A percentile compares a stretch with the other conserved stretches of the same genome.
Conservation (phyloP, 345 rosid species). For the Citrus cavaleriei region DNA sequence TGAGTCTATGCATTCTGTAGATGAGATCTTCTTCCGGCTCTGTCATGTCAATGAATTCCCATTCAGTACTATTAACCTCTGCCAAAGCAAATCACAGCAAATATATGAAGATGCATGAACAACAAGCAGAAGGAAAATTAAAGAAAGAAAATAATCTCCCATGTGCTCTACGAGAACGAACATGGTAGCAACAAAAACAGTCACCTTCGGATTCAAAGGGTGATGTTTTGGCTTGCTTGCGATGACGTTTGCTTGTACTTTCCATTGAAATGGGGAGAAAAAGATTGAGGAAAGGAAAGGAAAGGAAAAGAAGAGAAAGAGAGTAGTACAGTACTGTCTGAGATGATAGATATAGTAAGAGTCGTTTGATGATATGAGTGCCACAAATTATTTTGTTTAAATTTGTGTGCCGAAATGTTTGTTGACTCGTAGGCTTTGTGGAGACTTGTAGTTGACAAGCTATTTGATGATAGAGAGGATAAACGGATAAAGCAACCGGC, state of each 20-base stretch:
- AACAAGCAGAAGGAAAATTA: no score
- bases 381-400: neutral
- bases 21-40: slow-evolving; percentile 73
- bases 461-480: neutral
- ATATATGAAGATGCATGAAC: neutral
- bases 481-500: neutral
- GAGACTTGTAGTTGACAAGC: slow-evolving; percentile 28
- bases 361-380: no score
- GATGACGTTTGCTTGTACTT: neutral
- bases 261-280: slow-evolving; percentile 4
- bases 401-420: neutral
- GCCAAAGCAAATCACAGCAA: slow-evolving; percentile 1
- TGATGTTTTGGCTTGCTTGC: slow-evolving; percentile 1
- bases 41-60: slow-evolving; percentile 58
- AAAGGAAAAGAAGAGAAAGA: neutral
- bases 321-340: neutral
- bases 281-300: neutral
- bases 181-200: neutral
- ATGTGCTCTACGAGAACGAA: slow-evolving; percentile 13
- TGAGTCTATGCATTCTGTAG: slow-evolving; percentile 58
- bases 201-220: slow-evolving; percentile 6
- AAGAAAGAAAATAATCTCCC: neutral
- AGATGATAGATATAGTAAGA: no score
- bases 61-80: slow-evolving; percentile 64
- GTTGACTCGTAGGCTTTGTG: slow-evolving; percentile 26